A percentile compares a stretch with the other conserved stretches of the same genome.
Evolutionary conservation across 2,329 filamentous ascomycete genomes (phyloP).

Genomic region (Ophiostoma himal-ulmi): DNA sequence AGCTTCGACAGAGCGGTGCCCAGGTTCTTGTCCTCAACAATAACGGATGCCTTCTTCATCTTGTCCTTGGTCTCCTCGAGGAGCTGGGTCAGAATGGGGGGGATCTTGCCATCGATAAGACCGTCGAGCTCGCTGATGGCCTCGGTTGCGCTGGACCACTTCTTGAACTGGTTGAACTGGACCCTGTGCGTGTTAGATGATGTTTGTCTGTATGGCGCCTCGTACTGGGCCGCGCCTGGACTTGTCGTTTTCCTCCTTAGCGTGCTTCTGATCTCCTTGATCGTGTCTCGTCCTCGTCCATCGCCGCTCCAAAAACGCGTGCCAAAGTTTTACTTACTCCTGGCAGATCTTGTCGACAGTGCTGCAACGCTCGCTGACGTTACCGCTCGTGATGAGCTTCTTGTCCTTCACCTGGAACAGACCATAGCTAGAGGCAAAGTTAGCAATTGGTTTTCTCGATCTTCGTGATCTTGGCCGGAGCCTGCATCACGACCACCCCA

Average conservation of each 20-base stretch:
- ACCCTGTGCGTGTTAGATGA: slow-evolving; percentile 47
- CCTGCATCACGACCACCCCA: background rate
- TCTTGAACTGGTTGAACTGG: slow-evolving; percentile 94
- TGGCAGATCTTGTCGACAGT: slow-evolving; percentile 80
- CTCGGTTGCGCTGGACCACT: slow-evolving; percentile 88
- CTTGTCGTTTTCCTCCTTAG: background rate
- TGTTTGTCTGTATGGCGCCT: background rate
- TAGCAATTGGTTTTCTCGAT: slow-evolving; percentile 27
- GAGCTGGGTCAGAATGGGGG: slow-evolving; percentile 73
- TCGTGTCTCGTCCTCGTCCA: background rate
- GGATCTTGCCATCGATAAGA: slow-evolving; percentile 90
- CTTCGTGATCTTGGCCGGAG: background rate
- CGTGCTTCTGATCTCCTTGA: background rate
- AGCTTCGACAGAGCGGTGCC: slow-evolving; percentile 89
- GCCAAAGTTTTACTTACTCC: slow-evolving; percentile 56
- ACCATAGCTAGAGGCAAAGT: slow-evolving; percentile 65
- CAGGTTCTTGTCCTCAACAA: slow-evolving; percentile 89
- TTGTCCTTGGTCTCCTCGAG: slow-evolving; percentile 91
- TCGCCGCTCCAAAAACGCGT: background rate
- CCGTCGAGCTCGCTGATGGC: slow-evolving; percentile 87
- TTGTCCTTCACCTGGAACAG: slow-evolving; percentile 98
- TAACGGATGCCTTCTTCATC: slow-evolving; percentile 83
- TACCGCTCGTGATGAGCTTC: slow-evolving; percentile 88
- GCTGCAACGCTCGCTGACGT: slow-evolving; percentile 63
- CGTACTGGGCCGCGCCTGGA: background rate